Conservation (phyloP, 371 early-diverging fungal species). For the Coemansia sp. region DNA sequence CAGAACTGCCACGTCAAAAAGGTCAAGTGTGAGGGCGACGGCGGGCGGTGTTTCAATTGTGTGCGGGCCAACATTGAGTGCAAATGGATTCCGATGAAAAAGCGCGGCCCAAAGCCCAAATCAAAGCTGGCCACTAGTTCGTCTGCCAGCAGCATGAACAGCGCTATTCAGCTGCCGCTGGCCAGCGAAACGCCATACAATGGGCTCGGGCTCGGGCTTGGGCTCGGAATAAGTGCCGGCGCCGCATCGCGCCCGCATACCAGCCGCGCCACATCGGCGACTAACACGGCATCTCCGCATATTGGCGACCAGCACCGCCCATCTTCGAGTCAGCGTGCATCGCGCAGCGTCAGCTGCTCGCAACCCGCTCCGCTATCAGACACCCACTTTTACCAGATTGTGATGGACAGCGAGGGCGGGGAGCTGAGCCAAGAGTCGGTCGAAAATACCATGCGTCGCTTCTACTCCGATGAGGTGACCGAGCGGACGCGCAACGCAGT, state of each 20-base stretch:
- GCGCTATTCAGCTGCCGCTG: slow-evolving; percentile 3
- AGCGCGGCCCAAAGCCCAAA: slow-evolving; percentile 44
- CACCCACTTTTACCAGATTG: slow-evolving; percentile 4
- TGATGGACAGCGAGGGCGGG: background rate
- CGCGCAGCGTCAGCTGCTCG: slow-evolving; percentile 1
- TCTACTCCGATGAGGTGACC: slow-evolving; percentile 36
- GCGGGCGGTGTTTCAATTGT: slow-evolving; percentile 30
- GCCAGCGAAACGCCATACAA: background rate
- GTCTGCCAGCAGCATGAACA: slow-evolving; percentile 4
- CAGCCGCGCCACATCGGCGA: slow-evolving; percentile 7
- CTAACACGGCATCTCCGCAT: slow-evolving; percentile 5
- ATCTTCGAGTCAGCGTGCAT: no score
- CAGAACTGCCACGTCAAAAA: slow-evolving; percentile 40
- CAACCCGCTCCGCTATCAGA: background rate
- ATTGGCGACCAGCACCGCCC: background rate
- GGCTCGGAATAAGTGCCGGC: background rate
- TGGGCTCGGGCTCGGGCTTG: slow-evolving; percentile 7
- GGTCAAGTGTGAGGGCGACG: slow-evolving; percentile 33
- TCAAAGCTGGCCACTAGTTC: background rate
- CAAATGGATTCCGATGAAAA: slow-evolving; percentile 42
- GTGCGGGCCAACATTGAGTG: slow-evolving; percentile 25
- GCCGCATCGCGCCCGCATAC: slow-evolving; percentile 1
- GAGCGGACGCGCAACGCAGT: slow-evolving; percentile 34
- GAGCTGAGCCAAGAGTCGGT: background rate
- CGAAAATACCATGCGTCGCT: slow-evolving; percentile 27